A percentile compares a stretch with the other conserved stretches of the same genome.
These are phyloP conservation scores for Neurospora sp. DNA, from an alignment of 495 filamentous ascomycete genomes.

Conservation along the genomic window DNA sequence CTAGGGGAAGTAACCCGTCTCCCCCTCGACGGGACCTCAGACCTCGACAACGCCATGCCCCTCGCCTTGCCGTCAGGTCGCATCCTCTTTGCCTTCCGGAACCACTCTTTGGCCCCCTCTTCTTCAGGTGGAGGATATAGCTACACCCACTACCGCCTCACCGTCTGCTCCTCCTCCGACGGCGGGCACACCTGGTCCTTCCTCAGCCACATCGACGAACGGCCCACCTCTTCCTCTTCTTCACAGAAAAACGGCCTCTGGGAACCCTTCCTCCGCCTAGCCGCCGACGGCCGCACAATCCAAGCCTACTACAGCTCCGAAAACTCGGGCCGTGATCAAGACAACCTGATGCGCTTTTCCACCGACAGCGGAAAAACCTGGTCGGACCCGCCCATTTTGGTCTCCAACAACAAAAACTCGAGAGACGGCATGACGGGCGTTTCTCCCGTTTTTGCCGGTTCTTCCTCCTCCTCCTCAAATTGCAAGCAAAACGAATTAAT, in stretches of 20 bases:
- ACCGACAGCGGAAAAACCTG: conserved; percentile 3
- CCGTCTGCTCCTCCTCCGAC: conserved; percentile 5
- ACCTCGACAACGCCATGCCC: conserved; percentile 51
- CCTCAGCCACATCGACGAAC: conserved; percentile 2
- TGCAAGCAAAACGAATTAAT: background rate
- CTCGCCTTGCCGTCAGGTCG: conserved; percentile 40
- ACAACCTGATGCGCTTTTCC: conserved; percentile 6
- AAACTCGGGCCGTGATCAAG: background rate
- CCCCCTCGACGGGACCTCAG: conserved; percentile 23
- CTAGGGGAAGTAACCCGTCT: conserved; percentile 23
- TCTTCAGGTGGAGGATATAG: background rate
- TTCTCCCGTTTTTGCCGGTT: background rate
- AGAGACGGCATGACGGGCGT: conserved; percentile 14
- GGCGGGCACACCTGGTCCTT: background rate
- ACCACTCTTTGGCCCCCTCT: conserved; percentile 29
- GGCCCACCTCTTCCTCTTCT: conserved; percentile 1
- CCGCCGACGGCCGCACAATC: background rate
- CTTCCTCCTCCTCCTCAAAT: no score
- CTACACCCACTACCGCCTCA: conserved; percentile 29
- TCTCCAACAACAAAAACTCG: background rate
- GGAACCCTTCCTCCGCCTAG: conserved; percentile 12
- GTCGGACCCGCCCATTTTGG: background rate
- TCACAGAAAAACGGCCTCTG: conserved; percentile 1
- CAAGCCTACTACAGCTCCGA: conserved; percentile 10
- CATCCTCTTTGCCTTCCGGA: conserved; percentile 50